These are phyloP conservation scores for Ascochyta clinopodiicola DNA, from an alignment of 2,329 filamentous ascomycete genomes.

Conservation along the genomic window DNA sequence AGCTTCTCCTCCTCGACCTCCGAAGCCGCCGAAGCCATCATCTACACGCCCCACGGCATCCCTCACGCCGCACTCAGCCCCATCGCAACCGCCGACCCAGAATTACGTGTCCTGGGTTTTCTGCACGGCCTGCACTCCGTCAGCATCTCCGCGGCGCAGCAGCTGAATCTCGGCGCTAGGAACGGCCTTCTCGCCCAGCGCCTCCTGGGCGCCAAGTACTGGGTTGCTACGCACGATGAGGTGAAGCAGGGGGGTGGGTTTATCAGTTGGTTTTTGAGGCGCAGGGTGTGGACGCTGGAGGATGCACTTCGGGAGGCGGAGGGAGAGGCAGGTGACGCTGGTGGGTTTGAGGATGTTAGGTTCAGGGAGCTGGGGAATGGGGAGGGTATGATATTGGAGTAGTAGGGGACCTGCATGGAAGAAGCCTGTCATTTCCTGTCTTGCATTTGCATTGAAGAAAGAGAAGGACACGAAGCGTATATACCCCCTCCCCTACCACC, in stretches of 20 bases:
- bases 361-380: slow-evolving; percentile 65
- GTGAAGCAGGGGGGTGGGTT: slow-evolving; percentile 65
- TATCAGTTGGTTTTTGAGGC: slow-evolving; percentile 58
- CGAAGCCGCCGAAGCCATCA: slow-evolving; percentile 59
- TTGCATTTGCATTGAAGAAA: no score
- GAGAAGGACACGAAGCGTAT: no score
- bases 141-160: slow-evolving; percentile 57
- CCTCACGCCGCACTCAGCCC: slow-evolving; percentile 54
- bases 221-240: slow-evolving; percentile 71
- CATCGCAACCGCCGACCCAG: slow-evolving; percentile 54
- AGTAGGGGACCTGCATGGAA: slow-evolving; percentile 30
- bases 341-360: slow-evolving; percentile 51
- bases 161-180: slow-evolving; percentile 68
- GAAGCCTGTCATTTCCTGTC: no score
- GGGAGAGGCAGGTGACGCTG: slow-evolving; percentile 50
- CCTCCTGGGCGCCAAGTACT: slow-evolving; percentile 63
- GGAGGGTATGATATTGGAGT: slow-evolving; percentile 60
- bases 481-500: no score
- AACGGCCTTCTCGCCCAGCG: slow-evolving; percentile 66
- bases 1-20: slow-evolving; percentile 14
- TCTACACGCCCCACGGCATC: slow-evolving; percentile 72
- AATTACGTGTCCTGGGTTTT: slow-evolving; percentile 62
- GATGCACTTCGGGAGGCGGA: slow-evolving; percentile 58
- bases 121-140: slow-evolving; percentile 71
- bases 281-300: slow-evolving; percentile 52